Base-by-base conservation (phyloP, 495 filamentous ascomycete species). In the Parathielavia appendiculata region DNA sequence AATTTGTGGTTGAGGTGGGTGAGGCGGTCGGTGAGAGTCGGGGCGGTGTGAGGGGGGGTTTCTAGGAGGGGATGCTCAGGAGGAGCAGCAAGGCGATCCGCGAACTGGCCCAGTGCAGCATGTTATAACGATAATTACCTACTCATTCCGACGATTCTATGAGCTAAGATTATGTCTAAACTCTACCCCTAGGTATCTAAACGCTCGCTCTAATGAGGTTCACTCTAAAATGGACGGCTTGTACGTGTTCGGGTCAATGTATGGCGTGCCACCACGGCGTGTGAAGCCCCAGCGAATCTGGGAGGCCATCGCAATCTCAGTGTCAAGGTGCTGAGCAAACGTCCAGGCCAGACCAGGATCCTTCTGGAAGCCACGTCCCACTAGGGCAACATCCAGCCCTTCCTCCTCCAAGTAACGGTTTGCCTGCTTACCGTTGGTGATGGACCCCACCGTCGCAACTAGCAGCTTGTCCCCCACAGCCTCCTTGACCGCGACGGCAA, bases 281-380 rank as follows among this genome's bases (percentile, higher is more conserved):
- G 54, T 48, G 34, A 56, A 56, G 5, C 54, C 54, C 54, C 54
- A 56, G 16, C 54, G 40, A 14, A 48, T 48, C 34, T 56, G 54
- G 16, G 34, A 20, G 3, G 54, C 54, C 54, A 56, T 56, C 19
- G 54, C 54, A n/a, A 56, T 56, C 34, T 56, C 54, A 14, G 43
- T 46, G 44, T 56, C 44, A 14, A 56, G 34, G 32, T 56, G 50
- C 50, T 48, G 45, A 13, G 45, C 19, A 14, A 26, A 46, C 20
- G 40, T 62, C 80, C 85, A 88, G 50, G 86, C 83, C 26, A 89
- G 65, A 0, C 80, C 80, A 0, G 86, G 85, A 63, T 89, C 83
- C 73, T 85, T 87, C 67, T 85, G 85, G 69, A 89, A 91, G 54
- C 74, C 74, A 6, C 87, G 70, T 0, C 85, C 87, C 12, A 79